Conservation (phyloP, 1,139 yeast species). For the Suhomyces bribrorum region DNA sequence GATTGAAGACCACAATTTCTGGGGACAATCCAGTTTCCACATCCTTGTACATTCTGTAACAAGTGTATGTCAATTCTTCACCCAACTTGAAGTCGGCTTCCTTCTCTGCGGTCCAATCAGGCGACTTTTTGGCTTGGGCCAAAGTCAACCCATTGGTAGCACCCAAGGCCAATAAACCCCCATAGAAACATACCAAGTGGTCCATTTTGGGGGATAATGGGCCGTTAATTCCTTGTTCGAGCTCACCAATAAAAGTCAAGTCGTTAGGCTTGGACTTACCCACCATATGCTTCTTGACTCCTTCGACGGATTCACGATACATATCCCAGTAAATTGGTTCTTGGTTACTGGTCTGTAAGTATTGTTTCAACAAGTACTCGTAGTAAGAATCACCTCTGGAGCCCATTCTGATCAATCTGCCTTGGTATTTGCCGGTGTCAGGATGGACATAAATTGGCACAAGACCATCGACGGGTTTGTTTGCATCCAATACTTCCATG, state of each 20-base stretch:
- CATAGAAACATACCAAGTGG: slow-evolving; percentile 89
- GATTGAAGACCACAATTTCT: slow-evolving; percentile 82
- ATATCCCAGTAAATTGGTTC: slow-evolving; percentile 67
- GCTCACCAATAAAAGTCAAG: slow-evolving; percentile 76
- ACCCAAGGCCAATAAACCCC: slow-evolving; percentile 87
- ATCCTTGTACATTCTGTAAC: slow-evolving; percentile 79
- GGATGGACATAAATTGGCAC: slow-evolving; percentile 83
- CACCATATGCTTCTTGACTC: slow-evolving; percentile 66
- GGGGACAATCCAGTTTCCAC: slow-evolving; percentile 82
- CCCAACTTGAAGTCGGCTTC: slow-evolving; percentile 65
- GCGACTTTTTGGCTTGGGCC: slow-evolving; percentile 47
- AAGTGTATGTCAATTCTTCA: slow-evolving; percentile 73
- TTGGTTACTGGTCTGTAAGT: slow-evolving; percentile 67
- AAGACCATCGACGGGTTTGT: slow-evolving; percentile 66
- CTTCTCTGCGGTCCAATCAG: slow-evolving; percentile 38
- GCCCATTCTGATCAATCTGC: slow-evolving; percentile 71
- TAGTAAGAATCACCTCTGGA: slow-evolving; percentile 94
- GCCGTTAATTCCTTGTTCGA: slow-evolving; percentile 64
- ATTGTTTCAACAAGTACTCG: slow-evolving; percentile 86
- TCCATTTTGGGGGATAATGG: slow-evolving; percentile 81
- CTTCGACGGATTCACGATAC: slow-evolving; percentile 77
- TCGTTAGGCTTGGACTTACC: slow-evolving; percentile 62
- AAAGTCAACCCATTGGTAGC: slow-evolving; percentile 75
- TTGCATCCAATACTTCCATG: slow-evolving; percentile 62
- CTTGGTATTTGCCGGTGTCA: slow-evolving; percentile 68